Conservation (phyloP, 148 eudicot species). For the Amaranthus hypochondriacus region DNA sequence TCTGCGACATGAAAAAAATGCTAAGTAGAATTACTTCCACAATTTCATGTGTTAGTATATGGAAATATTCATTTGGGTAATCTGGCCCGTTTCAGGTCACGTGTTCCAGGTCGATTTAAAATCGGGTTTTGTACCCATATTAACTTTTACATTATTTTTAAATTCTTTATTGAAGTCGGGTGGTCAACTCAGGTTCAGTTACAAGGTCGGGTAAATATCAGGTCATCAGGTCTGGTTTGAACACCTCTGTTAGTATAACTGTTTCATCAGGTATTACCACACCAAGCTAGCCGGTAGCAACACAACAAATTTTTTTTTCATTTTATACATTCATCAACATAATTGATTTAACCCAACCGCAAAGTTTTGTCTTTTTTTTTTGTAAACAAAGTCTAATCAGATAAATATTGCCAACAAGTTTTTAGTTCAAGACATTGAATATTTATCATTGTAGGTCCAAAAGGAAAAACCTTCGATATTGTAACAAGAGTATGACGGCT, state of each 20-base stretch:
- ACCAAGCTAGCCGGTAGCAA: neutral
- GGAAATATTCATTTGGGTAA: too few relatives aligned
- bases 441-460: neutral
- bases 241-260: too few relatives aligned
- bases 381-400: neutral
- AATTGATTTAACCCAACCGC: neutral
- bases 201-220: too few relatives aligned
- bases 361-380: neutral
- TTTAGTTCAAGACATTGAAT: neutral
- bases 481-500: neutral
- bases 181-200: too few relatives aligned
- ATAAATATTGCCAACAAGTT: neutral
- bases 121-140: too few relatives aligned
- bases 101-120: too few relatives aligned
- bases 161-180: too few relatives aligned
- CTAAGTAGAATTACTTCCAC: neutral
- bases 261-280: too few relatives aligned
- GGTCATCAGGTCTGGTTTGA: too few relatives aligned
- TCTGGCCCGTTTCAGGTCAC: too few relatives aligned
- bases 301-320: neutral
- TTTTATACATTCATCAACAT: neutral
- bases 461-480: neutral
- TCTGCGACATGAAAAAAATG: conserved; percentile 26
- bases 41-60: neutral
- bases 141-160: too few relatives aligned